Evolutionary conservation across 805 yeast species (phyloP).

Genomic region (Myxozyma lipomycoides): DNA sequence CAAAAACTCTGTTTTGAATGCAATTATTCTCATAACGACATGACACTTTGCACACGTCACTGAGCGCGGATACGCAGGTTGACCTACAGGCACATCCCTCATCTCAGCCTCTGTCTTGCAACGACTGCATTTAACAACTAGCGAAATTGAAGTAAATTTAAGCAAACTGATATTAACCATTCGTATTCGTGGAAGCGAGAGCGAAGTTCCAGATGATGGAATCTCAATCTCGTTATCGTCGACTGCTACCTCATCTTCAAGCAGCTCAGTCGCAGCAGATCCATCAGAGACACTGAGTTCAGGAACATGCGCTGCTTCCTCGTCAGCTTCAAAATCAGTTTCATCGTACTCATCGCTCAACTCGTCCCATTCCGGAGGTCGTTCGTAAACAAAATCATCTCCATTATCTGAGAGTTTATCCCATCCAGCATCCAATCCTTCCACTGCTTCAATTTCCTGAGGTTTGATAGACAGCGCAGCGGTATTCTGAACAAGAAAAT

Average conservation of each 20-base stretch:
- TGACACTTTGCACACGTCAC: conserved; percentile 38
- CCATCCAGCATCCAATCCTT: not conserved
- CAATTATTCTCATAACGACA: conserved; percentile 36
- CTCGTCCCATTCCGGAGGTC: conserved; percentile 28
- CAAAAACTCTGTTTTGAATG: conserved; percentile 38
- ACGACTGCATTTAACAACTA: conserved; percentile 39
- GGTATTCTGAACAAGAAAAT: conserved; percentile 23
- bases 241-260: not conserved
- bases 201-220: conserved; percentile 36
- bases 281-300: not conserved
- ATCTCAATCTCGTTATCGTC: conserved; percentile 1
- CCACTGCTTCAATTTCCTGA: not conserved
- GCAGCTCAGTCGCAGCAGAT: not conserved
- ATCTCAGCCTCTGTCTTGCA: conserved; percentile 40
- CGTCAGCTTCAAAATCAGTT: conserved; percentile 26
- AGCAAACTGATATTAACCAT: conserved; percentile 37
- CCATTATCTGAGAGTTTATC: conserved; percentile 1
- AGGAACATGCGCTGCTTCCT: conserved; percentile 3
- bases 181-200: conserved; percentile 36
- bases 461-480: conserved; percentile 2
- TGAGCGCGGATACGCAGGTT: conserved; percentile 35
- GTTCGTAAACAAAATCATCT: conserved; percentile 1
- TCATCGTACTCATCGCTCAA: conserved; percentile 25
- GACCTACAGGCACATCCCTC: conserved; percentile 36
- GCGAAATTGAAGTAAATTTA: conserved; percentile 37